Conservation (phyloP, 306 rosid genomes). For the Ormosia emarginata region DNA sequence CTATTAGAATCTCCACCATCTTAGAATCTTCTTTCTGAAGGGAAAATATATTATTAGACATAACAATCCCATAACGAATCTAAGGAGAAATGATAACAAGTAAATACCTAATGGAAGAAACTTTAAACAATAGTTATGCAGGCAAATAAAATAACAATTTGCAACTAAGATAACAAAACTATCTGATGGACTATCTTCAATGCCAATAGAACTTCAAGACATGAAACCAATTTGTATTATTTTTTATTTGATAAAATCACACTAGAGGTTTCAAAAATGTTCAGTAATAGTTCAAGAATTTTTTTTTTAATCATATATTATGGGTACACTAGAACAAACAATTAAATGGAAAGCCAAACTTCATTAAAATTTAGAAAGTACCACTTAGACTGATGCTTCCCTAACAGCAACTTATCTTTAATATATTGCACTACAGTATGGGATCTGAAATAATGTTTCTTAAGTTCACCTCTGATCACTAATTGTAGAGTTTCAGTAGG, state of each 20-base stretch:
- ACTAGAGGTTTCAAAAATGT: neutral
- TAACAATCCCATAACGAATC: constrained; percentile 2
- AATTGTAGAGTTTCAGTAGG: neutral
- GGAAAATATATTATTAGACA: neutral
- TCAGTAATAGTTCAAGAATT: neutral
- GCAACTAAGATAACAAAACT: neutral
- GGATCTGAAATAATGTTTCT: neutral
- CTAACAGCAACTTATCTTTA: neutral
- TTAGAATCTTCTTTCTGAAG: constrained; percentile 63
- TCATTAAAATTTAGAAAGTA: neutral
- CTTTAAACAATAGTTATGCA: neutral
- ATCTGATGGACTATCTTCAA: neutral
- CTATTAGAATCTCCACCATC: constrained; percentile 63
- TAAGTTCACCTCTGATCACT: neutral
- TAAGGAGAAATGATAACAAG: neutral
- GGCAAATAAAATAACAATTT: neutral
- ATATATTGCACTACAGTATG: neutral
- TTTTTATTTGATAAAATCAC: neutral
- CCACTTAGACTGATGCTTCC: neutral
- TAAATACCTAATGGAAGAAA: neutral
- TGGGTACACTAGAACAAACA: neutral
- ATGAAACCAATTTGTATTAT: neutral
- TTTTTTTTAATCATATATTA: neutral
- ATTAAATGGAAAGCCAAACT: neutral
- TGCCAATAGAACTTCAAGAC: neutral